Base-by-base conservation (phyloP, 2,329 filamentous ascomycete species). In the Nannizzia gypsea region DNA sequence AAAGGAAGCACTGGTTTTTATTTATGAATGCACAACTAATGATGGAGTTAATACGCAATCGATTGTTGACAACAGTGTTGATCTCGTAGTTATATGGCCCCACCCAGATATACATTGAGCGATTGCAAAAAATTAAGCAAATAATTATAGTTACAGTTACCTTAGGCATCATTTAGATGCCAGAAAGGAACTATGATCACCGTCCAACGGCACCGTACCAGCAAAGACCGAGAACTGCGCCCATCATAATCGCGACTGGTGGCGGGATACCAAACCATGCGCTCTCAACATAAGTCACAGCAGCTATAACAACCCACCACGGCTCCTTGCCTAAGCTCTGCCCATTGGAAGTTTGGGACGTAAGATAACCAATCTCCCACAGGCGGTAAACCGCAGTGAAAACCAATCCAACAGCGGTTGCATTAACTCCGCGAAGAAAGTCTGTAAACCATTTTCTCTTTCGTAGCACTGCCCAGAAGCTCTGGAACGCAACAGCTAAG, bases 311-410 rank as follows among this genome's bases (percentile, higher is more conserved):
- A 17, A 85, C 77, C 81, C 83, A 85, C 81, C 82, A 85, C 0
- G 83, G 81, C 62, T 85, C 83, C 40, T 77, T 73, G 0, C 72
- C 82, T 52, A 86, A 66, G 64, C 79, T 83, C 54, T 74, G 77
- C 0, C 83, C 83, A 2, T 66, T 66, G 60, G 74, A 72, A 15
- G 75, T 77, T 0, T 73, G 72, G 22, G 78, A 70, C 9, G 80
- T 80, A 3, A 86, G 70, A 61, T 78, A 84, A 0, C 83, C 83
- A 64, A 85, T 80, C 70, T 83, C 76, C 81, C 81, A 85, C 6
- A 86, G 70, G 1, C 82, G 73, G 62, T 86, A 86, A 1, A 86
- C 82, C 0, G 83, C 83, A 0, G 83, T 85, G 58, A 83, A 86
- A 0, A 86, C 80, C 36, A 86, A 64, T 0, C 83, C 83, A 0